Evolutionary conservation across 306 rosid species (phyloP), one percentile per base, ranked within the genome.

Genomic region (Trichosanthes truncata): DNA sequence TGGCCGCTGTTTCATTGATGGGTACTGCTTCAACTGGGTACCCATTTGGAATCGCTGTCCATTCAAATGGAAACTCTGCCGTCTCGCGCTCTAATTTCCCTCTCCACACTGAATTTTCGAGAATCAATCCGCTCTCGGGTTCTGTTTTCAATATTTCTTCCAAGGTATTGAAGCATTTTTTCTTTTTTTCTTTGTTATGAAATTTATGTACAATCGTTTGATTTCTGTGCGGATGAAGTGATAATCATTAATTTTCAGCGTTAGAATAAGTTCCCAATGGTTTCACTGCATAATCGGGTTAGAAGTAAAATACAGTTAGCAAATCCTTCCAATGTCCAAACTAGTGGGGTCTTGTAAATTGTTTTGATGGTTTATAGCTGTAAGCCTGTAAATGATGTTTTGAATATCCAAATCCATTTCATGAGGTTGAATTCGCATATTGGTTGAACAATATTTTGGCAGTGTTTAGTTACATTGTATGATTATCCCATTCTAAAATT

Each of bases 11-110:
- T 71, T 84, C 48, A 20, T 77, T 78, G 31, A 89, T 94, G 96
- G 93, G 81, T 43, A 41, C 85, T 79, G 88, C 84, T 80, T 84
- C 86, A 59, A 82, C 81, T 59, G 84, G 88, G 56, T 81, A 55
- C 85, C 89, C 93, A 69, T 72, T 85, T 56, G 87, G 91, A 74
- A 62, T 80, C 12, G 15, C 84, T 41, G 57, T 77, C 40, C 90
- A 80, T 84, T 85, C 80, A 45, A 83, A 78, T 21, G 82, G 82
- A 68, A 85, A 84, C 51, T 55, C 79, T 55, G 74, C 77, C 59
- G 29, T 72, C 76, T 77, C 84, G 41, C 68, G 81, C 74, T 82
- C 85, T 29, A 63, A 23, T 62, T 88, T 89, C 69, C 93, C 89
- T 66, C 78, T 63, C 17, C 88, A 83, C 4, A 48, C 81, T 12